Evolutionary conservation across 75 land plant species (phyloP), one percentile per base, ranked within the genome.

Genomic region (Sequoiadendron giganteum): DNA sequence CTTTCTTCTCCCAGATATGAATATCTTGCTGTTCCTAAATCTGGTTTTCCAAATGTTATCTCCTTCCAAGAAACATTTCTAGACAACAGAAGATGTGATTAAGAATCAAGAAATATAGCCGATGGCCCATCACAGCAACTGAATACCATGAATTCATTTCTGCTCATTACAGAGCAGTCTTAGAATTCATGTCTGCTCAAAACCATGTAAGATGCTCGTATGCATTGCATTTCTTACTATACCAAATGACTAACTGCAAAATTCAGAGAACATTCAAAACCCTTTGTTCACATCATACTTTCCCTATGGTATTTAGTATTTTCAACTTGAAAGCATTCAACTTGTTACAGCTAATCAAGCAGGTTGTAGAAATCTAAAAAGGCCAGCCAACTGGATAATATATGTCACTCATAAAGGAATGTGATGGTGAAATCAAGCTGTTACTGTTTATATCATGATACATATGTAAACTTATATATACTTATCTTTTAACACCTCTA

Each of bases 281-380:
- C 2, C 3, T n/a, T n/a, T n/a, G 7, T 79, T 19, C 45, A 79
- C 7, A 40, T 25, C 2, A 42, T 5, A 42, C 82, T 9, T 79
- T 42, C 43, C 45, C 43, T 25, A 79, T 79, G 82, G 47, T 39
- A 79, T 79, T 79, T 79, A 43, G n/a, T 19, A 79, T 79, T 79
- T 79, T 40, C 82, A 79, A 40, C 82, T 42, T 42, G 25, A 38
- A 36, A 36, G 40, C 36, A 77, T 15, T 77, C 36, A 7, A 80
- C 2, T 42, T 15, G 21, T 43, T 82, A 47, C 48, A 82, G 30
- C 7, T 45, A 45, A 40, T 28, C 52, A 47, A 11, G 47, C 43
- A 13, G 15, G n/a, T 25, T 45, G n/a, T 28, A 13, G 5, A 45
- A 10, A 47, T 45, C 43, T 82, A 45, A 82, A 82, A 25, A 82